Evolutionary conservation across 768 basidiomycete genomes (phyloP), one percentile per base, ranked within the genome.

Genomic region (Auricularia sp.): DNA sequence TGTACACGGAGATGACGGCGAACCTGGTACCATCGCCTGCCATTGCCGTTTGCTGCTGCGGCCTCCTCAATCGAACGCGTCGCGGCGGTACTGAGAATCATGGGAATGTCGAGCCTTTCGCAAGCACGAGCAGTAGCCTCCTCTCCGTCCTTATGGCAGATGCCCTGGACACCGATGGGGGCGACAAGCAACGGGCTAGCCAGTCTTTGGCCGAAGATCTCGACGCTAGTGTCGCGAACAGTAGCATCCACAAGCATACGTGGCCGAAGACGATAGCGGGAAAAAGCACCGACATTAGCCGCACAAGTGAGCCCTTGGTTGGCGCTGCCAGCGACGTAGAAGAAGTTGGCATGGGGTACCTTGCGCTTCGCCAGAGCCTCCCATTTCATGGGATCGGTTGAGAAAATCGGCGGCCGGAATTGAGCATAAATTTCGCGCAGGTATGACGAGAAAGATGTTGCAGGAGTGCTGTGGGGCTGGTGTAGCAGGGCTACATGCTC

Each of bases 51-150:
- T 34, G 84, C 92, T 51, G 79, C 71, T 2, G 85, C 92, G n/a
- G 93, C 86, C 54, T 84, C 83, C 71, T 93, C 91, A 65, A 94
- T 87, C 10, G 85, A 82, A 33, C 87, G 83, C 35, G 81, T 78
- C 1, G 88, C 81, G 3, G 91, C 90, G 0, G 90, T 87, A 69
- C 89, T 91, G 74, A 94, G 80, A 68, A 88, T 85, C 70, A 82
- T 87, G 0, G 90, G 87, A 3, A 94, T 75, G 0, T 82, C 82
- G 3, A 90, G 76, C 14, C 79, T 83, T 7, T 74, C 78, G 0
- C 85, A 90, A 0, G 89, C 90, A 0, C 81, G 79, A 1, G 90
- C 88, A 3, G 83, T 78, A 1, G 85, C 89, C 29, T 89, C 74
- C 70, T 94, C 93, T 1, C 80, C 92, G 54, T 88, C 88, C 5